Base-by-base conservation (phyloP, 768 basidiomycete genomes). In the Lentinula sp. region DNA sequence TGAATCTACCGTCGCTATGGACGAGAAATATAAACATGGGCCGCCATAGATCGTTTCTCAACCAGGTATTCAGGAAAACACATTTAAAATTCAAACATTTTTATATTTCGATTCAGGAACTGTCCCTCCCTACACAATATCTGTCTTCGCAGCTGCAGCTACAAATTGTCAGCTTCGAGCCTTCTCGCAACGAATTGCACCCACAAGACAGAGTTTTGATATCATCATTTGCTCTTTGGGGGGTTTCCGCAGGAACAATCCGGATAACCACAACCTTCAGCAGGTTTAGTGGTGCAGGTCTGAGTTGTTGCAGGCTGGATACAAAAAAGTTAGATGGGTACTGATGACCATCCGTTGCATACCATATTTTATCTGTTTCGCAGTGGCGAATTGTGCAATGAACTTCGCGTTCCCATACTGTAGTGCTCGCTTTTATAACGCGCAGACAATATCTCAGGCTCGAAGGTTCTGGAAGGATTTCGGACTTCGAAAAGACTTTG, bases 191-290 rank as follows among this genome's bases (percentile, higher is more conserved):
- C 18, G 6, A 1, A 15, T 39, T 39, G 43, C 43, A 45, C 46
- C 23, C 46, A 43, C 37, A 59, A 62, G 61, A 64, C 66, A 56
- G 68, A 67, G 37, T 53, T 57, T 54, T 43, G 43, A 48, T 58
- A 35, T 53, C 28, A 37, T 41, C 16, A 56, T 36, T 71, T 67
- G 66, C 74, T 74, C 70, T 74, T 75, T n/a, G 76, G 70, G 36
- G 73, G 67, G 35, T 73, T 69, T 65, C 67, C 69, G 66, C 74
- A 72, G 41, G 64, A 66, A 61, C 71, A 72, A 67, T 70, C 66
- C 16, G 71, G 71, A 62, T 70, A 74, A 53, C 63, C 65, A 67
- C 76, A 78, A 59, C 49, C 59, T 41, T 35, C 28, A 37, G 60
- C 20, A 43, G 62, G 43, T 42, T 56, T 36, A 12, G 20, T 52